Base-by-base conservation (phyloP, 352 stramenopile species). In the Pythium dissimile region DNA sequence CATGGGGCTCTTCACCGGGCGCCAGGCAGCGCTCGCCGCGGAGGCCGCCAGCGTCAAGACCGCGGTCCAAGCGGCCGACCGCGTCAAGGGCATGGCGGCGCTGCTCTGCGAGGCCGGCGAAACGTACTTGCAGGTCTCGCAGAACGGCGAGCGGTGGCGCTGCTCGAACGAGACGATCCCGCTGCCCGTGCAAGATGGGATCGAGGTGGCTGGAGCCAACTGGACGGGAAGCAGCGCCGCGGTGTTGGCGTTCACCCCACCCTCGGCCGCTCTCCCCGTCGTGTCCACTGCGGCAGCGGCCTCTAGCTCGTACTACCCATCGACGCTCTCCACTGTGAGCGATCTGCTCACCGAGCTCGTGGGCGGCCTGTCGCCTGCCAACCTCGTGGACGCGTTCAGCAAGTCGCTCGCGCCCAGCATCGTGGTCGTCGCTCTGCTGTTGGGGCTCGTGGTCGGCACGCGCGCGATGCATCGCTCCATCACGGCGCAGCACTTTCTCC, bases 111-210 rank as follows among this genome's bases (percentile, higher is more conserved):
- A 59, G 5, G 44, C 28, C 0, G 56, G 71, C 18, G 38, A 59
- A 23, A 57, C 67, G 24, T 86, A 83, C 49, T 51, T 86, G 35
- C 72, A 83, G 30, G 44, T 47, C 10, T 49, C 68, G 13, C 32
- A 65, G 27, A 68, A 62, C 12, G 48, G 64, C 15, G 24, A 62
- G 31, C 20, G 44, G 23, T 86, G 79, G 47, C 52, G 45, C 3
- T 86, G 75, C 38, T 83, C 73, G 6, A 86, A 86, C 35, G 50
- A 66, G 1, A 69, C 69, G 3, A 68, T 82, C n/a, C 35, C 49
- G 21, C 42, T 81, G 45, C 71, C 69, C 1, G 43, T 86, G 31
- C 67, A 69, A 21, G 26, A 42, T 7, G 56, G 46, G 4, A 64
- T 64, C 41, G 35, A 39, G 16, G 10, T 53, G 16, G 30, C 43